Conservation (phyloP, 2,329 filamentous ascomycete species). For the Cercospora janseana region DNA sequence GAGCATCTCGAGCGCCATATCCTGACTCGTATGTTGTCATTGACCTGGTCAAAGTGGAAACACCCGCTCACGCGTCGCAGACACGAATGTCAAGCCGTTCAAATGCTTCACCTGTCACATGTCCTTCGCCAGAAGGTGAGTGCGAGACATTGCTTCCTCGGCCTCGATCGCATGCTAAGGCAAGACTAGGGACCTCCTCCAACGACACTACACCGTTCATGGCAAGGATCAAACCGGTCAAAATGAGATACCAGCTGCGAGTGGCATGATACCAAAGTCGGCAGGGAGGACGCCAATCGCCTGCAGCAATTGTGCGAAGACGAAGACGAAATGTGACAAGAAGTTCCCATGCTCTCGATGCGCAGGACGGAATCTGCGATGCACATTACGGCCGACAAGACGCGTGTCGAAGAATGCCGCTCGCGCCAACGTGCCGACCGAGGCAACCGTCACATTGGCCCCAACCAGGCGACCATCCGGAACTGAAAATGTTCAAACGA, state of each 20-base stretch:
- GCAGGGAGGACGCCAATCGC: conserved; percentile 53
- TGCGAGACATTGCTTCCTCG: conserved; percentile 13
- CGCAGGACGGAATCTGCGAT: conserved; percentile 50
- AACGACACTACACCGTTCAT: conserved; percentile 54
- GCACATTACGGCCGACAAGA: conserved; percentile 49
- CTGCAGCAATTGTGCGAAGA: conserved; percentile 55
- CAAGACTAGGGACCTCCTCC: conserved; percentile 49
- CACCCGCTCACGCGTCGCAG: conserved; percentile 33
- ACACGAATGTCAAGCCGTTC: conserved; percentile 56
- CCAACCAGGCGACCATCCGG: conserved; percentile 25
- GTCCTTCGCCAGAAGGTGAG: conserved; percentile 54
- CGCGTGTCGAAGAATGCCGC: conserved; percentile 48
- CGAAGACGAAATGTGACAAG: conserved; percentile 56
- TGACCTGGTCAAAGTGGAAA: background rate
- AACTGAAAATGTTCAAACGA: conserved; percentile 22
- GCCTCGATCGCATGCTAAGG: conserved; percentile 2
- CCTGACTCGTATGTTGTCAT: conserved; percentile 47
- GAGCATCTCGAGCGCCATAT: conserved; percentile 55
- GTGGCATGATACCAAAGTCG: conserved; percentile 53
- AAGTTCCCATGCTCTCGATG: conserved; percentile 55
- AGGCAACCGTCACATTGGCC: conserved; percentile 31
- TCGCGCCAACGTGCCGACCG: conserved; percentile 35
- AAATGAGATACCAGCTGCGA: conserved; percentile 49
- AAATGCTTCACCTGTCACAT: conserved; percentile 56
- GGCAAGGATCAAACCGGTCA: conserved; percentile 50